Evolutionary conservation across 2,329 filamentous ascomycete species (phyloP).

Genomic region (Arthrobotrys sphaeroides): DNA sequence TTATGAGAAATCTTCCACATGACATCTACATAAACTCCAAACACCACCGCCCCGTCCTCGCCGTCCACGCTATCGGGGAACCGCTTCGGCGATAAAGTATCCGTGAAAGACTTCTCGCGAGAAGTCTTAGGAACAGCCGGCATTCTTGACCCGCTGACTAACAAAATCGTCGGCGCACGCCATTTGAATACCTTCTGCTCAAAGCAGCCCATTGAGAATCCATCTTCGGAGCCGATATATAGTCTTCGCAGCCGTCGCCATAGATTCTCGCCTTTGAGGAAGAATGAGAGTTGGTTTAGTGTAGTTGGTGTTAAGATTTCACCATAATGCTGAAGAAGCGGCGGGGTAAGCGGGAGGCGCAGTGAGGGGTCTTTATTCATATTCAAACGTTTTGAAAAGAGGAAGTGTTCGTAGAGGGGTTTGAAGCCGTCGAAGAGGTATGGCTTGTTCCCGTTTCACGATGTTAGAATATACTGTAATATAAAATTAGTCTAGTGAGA

Average conservation of each 20-base stretch:
- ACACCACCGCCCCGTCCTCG: constrained; percentile 68
- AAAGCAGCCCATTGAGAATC: constrained; percentile 81
- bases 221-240: constrained; percentile 75
- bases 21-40: constrained; percentile 73
- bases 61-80: constrained; percentile 64
- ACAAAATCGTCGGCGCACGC: constrained; percentile 76
- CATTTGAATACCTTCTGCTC: constrained; percentile 80
- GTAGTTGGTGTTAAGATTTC: constrained; percentile 73
- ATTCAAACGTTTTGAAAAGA: constrained; percentile 77
- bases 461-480: not conserved
- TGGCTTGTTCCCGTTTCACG: constrained; percentile 63
- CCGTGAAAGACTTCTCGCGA: constrained; percentile 68
- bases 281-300: constrained; percentile 77
- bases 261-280: constrained; percentile 72
- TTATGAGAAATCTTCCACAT: constrained; percentile 76
- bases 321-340: constrained; percentile 60
- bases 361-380: constrained; percentile 67
- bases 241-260: constrained; percentile 74
- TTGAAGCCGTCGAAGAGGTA: constrained; percentile 75
- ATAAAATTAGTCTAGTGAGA: not conserved
- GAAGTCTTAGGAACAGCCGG: constrained; percentile 65
- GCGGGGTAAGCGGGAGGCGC: constrained; percentile 59
- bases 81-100: constrained; percentile 72
- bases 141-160: constrained; percentile 74
- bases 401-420: constrained; percentile 76